Evolutionary conservation across 2,329 filamentous ascomycete species (phyloP).

Genomic region (Penicillium sclerotiorum): DNA sequence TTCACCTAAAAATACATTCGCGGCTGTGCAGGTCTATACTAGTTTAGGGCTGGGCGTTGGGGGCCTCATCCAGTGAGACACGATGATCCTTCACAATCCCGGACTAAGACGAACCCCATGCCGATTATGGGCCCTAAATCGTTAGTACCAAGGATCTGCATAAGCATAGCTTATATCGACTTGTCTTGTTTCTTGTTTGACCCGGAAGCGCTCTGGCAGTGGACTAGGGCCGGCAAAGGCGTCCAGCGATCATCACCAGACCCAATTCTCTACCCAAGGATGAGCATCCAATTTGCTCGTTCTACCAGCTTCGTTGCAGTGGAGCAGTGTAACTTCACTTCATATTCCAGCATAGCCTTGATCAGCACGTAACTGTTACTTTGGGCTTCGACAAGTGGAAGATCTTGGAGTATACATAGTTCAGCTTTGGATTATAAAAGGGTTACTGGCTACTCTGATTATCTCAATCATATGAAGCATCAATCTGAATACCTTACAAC

Average conservation of each 20-base stretch:
- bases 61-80: too few relatives aligned
- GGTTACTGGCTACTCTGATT: too few relatives aligned
- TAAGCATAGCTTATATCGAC: neutral
- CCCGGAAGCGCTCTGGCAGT: neutral
- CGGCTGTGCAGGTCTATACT: too few relatives aligned
- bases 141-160: neutral
- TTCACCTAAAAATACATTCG: too few relatives aligned
- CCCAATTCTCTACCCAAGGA: neutral
- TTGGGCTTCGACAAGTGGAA: too few relatives aligned
- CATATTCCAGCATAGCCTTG: neutral
- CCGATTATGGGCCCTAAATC: too few relatives aligned
- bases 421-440: too few relatives aligned
- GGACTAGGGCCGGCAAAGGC: conserved; percentile 5
- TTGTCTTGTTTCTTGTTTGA: neutral
- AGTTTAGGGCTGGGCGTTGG: too few relatives aligned
- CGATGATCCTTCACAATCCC: too few relatives aligned
- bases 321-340: conserved; percentile 1
- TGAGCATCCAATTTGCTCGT: neutral
- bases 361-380: neutral
- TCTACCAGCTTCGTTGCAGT: neutral
- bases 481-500: neutral
- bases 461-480: neutral
- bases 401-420: too few relatives aligned
- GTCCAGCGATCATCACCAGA: neutral
- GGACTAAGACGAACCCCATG: too few relatives aligned